Evolutionary conservation across 2,329 filamentous ascomycete genomes (phyloP), one percentile per base, ranked within the genome.

Genomic region (Talaromyces piceae): DNA sequence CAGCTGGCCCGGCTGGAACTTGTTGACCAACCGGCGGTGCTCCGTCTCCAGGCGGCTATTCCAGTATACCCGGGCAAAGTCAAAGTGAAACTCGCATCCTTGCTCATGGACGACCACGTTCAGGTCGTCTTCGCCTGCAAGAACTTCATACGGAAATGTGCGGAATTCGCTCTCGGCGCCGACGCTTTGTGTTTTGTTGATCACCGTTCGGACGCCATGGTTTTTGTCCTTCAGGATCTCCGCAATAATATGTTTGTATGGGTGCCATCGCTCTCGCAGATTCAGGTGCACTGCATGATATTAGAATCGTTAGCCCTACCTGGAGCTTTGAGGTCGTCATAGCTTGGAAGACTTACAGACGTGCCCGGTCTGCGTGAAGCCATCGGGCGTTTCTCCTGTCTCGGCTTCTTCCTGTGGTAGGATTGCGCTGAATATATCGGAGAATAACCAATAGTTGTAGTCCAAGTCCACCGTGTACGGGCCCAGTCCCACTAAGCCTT

Each of bases 61-160:
- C 91, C 91, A 98, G 76, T 98, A 98, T 3, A 98, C 93, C 60
- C 94, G 94, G 56, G 87, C 82, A 68, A 95, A 98, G 73, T 98
- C 88, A 68, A 98, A 97, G 51, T 78, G 77, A 73, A 95, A 98
- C n/a, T 78, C 74, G 72, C 93, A 97, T 54, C 83, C 81, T 61
- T 87, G 86, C 71, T 96, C 90, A 57, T 80, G 82, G 48, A 93
- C 79, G 56, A 87, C 81, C 50, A 98, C 93, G 49, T 91, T 83
- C 68, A 96, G 75, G 62, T 97, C 84, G 60, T 89, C 82, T 0
- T 82, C 79, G 0, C 93, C 93, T 1, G 83, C 84, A 0, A 98
- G 80, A 12, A 97, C 80, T 72, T 98, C 93, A 72, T 95, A 97
- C 27, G 79, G 79, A 69, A 98, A 97, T 0, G 93, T 97, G 48